A percentile compares a stretch with the other conserved stretches of the same genome.
Conservation (phyloP, 108 stramenopile species). For the Cylindrotheca closterium region DNA sequence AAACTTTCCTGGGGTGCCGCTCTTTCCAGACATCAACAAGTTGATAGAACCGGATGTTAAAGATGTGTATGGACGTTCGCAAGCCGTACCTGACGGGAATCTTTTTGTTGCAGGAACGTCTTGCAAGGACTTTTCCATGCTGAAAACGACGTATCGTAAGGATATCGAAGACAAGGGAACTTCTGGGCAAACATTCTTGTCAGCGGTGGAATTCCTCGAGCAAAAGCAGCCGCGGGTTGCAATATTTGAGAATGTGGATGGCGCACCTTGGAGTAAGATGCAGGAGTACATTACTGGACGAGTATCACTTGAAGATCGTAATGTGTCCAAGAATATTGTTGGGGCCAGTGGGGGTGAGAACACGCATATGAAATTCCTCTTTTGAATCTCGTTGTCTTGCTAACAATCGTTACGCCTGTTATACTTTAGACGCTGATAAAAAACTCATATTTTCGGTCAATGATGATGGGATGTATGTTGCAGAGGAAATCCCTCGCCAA, state of each 20-base stretch:
- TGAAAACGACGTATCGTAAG: conserved; percentile 47
- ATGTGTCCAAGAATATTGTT: conserved; percentile 39
- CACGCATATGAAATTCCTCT: conserved; percentile 32
- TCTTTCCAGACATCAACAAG: conserved; percentile 79
- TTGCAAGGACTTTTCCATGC: conserved; percentile 78
- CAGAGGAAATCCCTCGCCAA: conserved; percentile 48
- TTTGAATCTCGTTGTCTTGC: no score
- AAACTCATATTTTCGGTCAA: conserved; percentile 27
- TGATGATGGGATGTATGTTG: conserved; percentile 28
- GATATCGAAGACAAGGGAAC: conserved; percentile 83
- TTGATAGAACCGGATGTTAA: conserved; percentile 43
- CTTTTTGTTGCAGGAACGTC: conserved; percentile 82
- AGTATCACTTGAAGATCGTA: conserved; percentile 34
- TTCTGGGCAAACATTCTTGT: conserved; percentile 77
- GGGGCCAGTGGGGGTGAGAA: conserved; percentile 21
- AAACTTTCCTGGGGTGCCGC: conserved; percentile 53
- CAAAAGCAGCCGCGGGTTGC: conserved; percentile 56
- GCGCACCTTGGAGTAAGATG: conserved; percentile 79
- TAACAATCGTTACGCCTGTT: no score
- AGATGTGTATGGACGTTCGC: conserved; percentile 67
- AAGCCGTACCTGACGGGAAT: conserved; percentile 50
- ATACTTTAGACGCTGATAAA: conserved; percentile 23
- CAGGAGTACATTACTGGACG: conserved; percentile 75
- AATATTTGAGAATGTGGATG: conserved; percentile 79
- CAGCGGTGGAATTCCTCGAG: conserved; percentile 63